Percentiles rank a stretch among this genome's conserved stretches.
Conservation (phyloP, 176 grass and related monocot genomes). For the Lolium multiflorum region DNA sequence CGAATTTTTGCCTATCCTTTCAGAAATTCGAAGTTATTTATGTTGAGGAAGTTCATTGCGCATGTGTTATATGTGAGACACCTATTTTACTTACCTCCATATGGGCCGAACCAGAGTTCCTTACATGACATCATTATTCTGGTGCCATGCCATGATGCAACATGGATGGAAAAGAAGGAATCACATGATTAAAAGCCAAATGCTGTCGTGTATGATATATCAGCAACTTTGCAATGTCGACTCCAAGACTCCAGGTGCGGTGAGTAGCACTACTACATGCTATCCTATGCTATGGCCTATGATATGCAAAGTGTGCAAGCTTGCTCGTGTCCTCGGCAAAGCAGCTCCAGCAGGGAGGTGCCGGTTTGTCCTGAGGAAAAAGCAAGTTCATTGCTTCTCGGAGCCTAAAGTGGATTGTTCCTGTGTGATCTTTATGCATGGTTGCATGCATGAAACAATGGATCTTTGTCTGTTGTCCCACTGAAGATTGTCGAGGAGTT, state of each 20-base stretch:
- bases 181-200: conserved; percentile 60
- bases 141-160: conserved; percentile 33
- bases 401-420: conserved; percentile 53
- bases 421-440: conserved; percentile 27
- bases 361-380: conserved; percentile 42
- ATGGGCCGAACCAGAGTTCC: conserved; percentile 35
- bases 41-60: background rate
- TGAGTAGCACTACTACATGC: conserved; percentile 9
- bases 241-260: conserved; percentile 3
- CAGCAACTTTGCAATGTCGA: conserved; percentile 41
- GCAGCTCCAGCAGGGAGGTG: conserved; percentile 15
- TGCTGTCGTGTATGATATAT: conserved; percentile 41
- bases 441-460: background rate
- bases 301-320: conserved; percentile 24
- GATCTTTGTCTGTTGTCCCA: background rate
- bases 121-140: conserved; percentile 18
- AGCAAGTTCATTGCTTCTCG: conserved; percentile 49
- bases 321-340: conserved; percentile 43
- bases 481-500: background rate
- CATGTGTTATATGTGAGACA: background rate
- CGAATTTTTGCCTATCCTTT: background rate
- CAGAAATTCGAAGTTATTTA: background rate
- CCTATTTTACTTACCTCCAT: background rate
- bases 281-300: background rate
- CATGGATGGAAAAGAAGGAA: conserved; percentile 38